Base-by-base conservation (phyloP, 2,329 filamentous ascomycete genomes). In the Tolypocladium inflatum region DNA sequence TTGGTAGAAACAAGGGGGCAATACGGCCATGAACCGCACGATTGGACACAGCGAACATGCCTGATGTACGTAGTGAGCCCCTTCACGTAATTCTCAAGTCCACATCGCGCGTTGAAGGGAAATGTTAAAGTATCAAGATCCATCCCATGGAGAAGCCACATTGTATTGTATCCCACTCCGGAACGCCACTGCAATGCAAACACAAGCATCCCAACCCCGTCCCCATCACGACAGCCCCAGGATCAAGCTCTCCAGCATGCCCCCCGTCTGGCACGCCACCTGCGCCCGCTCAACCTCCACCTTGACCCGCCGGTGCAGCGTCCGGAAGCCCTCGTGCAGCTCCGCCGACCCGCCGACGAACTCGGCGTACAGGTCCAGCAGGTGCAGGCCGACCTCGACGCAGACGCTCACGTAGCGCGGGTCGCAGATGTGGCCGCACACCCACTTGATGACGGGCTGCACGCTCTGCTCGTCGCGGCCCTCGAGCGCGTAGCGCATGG, bases 321-420 rank as follows among this genome's bases (percentile, higher is more conserved):
- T 79, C 64, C 83, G 80, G 66, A 97, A 85, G 54, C 86, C 80
- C 55, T 79, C 79, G 61, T 90, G 86, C 58, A 97, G 81, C 70
- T 89, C 85, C 8, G 83, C 79, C 41, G 88, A 91, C 55, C 86
- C 85, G 2, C 84, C 89, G 30, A 91, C 80, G 64, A 91, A 88
- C 69, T 90, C 87, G 37, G 88, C 86, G 71, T 97, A 99, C 42
- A 97, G 77, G 67, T 99, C 93, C 23, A 97, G 77, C 41, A 97
- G 78, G 59, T 91, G 80, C 67, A 95, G 82, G 19, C 88, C 87
- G 26, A 94, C 84, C 71, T 97, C 93, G 30, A 91, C 88, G 67
- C 90, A 91, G 39, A 96, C 76, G 60, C 81, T 82, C 54, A 94
- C 85, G 70, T 94, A 89, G 57, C 90, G 85, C 39, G 93, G 90